These are phyloP conservation scores for Elsinoe arachidis DNA, from an alignment of 2,329 filamentous ascomycete genomes.

Conservation along the genomic window DNA sequence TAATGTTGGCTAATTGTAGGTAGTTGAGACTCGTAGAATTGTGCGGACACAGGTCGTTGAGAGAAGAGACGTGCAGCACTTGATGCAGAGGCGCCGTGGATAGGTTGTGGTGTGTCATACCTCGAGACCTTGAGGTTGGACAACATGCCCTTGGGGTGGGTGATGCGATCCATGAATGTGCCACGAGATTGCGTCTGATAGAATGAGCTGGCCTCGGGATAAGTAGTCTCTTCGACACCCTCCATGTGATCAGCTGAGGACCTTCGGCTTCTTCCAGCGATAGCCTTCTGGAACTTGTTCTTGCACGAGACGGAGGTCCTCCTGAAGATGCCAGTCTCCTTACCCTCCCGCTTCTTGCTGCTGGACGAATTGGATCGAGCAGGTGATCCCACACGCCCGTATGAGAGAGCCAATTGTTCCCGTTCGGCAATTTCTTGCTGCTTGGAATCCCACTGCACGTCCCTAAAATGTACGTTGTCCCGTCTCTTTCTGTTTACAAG, in stretches of 20 bases:
- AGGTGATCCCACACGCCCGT: slow-evolving; percentile 14
- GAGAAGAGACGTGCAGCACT: slow-evolving; percentile 13
- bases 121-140: slow-evolving; percentile 14
- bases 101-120: slow-evolving; percentile 18
- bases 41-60: slow-evolving; percentile 14
- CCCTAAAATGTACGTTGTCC: slow-evolving; percentile 10
- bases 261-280: slow-evolving; percentile 13
- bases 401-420: slow-evolving; percentile 9
- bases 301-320: slow-evolving; percentile 16
- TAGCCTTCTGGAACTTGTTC: slow-evolving; percentile 14
- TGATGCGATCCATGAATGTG: slow-evolving; percentile 9
- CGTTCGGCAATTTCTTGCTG: slow-evolving; percentile 11
- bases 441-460: slow-evolving; percentile 10
- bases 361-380: slow-evolving; percentile 12
- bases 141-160: slow-evolving; percentile 13
- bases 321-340: slow-evolving; percentile 17
- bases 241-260: slow-evolving; percentile 17
- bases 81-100: slow-evolving; percentile 14
- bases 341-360: slow-evolving; percentile 16
- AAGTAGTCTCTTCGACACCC: slow-evolving; percentile 15
- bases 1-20: slow-evolving; percentile 10
- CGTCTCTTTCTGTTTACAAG: slow-evolving; percentile 9
- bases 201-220: slow-evolving; percentile 12
- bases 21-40: slow-evolving; percentile 11
- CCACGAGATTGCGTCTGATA: slow-evolving; percentile 8